These are phyloP conservation scores for Tricholoma saponaceum DNA, from an alignment of 768 basidiomycete species.

Conservation along the genomic window DNA sequence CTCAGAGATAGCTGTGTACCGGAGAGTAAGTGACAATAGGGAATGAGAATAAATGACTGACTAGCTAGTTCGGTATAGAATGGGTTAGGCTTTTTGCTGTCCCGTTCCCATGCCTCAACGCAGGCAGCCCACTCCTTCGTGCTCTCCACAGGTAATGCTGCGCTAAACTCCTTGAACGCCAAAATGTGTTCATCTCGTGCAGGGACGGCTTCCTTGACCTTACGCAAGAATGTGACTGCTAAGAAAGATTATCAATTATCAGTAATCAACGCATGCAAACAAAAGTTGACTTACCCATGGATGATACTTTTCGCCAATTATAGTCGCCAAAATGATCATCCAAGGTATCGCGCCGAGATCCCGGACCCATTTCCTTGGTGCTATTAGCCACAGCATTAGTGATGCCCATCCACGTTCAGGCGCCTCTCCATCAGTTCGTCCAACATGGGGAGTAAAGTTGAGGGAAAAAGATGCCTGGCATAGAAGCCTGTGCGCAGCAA, in stretches of 20 bases:
- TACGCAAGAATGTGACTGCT: slow-evolving; percentile 7
- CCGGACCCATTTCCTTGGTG: slow-evolving; percentile 24
- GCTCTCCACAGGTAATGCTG: background rate
- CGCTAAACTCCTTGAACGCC: slow-evolving; percentile 10
- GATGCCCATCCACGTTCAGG: slow-evolving; percentile 21
- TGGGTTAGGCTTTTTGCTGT: slow-evolving; percentile 4
- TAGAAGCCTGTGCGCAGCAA: slow-evolving; percentile 16
- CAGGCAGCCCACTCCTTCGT: background rate
- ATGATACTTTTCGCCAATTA: slow-evolving; percentile 23
- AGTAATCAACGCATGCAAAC: background rate
- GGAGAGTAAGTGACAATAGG: background rate
- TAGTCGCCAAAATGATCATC: slow-evolving; percentile 19
- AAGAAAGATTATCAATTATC: background rate
- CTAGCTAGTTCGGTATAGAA: background rate
- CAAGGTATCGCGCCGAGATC: slow-evolving; percentile 18
- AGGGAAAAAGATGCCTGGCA: slow-evolving; percentile 22
- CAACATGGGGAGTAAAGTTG: slow-evolving; percentile 19
- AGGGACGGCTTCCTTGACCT: slow-evolving; percentile 9
- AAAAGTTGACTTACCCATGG: slow-evolving; percentile 12
- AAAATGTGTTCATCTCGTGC: slow-evolving; percentile 3
- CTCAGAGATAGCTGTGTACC: slow-evolving; percentile 4
- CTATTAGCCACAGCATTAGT: slow-evolving; percentile 16
- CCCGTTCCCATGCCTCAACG: slow-evolving; percentile 7
- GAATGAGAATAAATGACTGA: background rate
- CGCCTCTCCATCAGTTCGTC: slow-evolving; percentile 14